Evolutionary conservation across 306 rosid genomes (phyloP), one percentile per base, ranked within the genome.

Genomic region (Prunus padus): DNA sequence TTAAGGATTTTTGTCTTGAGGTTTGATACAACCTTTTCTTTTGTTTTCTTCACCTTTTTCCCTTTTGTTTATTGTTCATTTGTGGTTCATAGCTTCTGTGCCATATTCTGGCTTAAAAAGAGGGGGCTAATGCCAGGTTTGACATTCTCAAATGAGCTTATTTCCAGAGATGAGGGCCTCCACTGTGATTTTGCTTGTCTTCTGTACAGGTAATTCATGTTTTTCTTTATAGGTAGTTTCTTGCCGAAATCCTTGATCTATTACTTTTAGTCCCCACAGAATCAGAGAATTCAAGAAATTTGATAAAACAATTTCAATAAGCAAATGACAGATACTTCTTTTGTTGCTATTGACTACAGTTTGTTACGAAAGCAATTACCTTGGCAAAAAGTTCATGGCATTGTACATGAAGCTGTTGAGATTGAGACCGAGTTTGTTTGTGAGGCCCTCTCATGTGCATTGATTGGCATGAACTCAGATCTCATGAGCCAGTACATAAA

Each of bases 131-230:
- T 91, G 97, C 98, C 93, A 0, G 98, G 98, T 65, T 72, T 93
- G 84, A 88, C 97, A 68, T 93, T 91, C 84, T 91, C 97, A 71
- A 93, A 93, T 78, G 98, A 93, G 79, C 90, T 91, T 60, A 91
- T 93, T 73, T 93, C 98, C 70, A 91, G 98, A 82, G 98, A 93
- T 49, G 98, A 93, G 84, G 97, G 98, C 60, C 98, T 93, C 81
- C 98, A 91, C 76, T 93, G 98, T 79, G 97, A 89, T 79, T 91
- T 91, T 83, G 98, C 98, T 85, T 93, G 98, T 78, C 93, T 93
- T 84, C 81, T 93, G 45, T 91, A 93, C 78, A 89, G 97, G 98
- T 93, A 69, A 46, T 20, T 57, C 25, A 23, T 22, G 28, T 14
- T 78, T 54, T 75, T 15, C 11, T 26, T 5, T n/a, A 16, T 8